These are phyloP conservation scores for Phytophthora vignae DNA, from an alignment of 352 stramenopile genomes.

Conservation along the genomic window DNA sequence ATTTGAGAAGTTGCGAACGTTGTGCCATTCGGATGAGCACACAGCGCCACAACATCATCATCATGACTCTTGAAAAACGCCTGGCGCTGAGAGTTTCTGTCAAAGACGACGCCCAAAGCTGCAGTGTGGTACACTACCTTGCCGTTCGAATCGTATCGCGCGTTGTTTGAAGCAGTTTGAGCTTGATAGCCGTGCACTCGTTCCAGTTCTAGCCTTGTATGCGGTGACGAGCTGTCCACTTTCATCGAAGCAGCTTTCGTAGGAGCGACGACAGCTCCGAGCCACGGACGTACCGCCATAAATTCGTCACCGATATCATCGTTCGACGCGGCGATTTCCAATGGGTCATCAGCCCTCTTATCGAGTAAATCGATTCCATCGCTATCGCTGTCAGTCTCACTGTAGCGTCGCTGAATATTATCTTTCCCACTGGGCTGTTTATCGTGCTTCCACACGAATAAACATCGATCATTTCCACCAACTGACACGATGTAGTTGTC, in stretches of 20 bases:
- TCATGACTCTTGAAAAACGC: slow-evolving; percentile 74
- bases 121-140: slow-evolving; percentile 85
- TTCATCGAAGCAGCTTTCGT: slow-evolving; percentile 52
- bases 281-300: slow-evolving; percentile 91
- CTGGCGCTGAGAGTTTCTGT: slow-evolving; percentile 52
- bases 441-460: slow-evolving; percentile 80
- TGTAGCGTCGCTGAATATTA: slow-evolving; percentile 10
- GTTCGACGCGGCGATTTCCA: slow-evolving; percentile 33
- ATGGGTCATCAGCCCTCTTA: slow-evolving; percentile 37
- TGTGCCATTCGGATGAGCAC: slow-evolving; percentile 74
- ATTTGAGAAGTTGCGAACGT: slow-evolving; percentile 91
- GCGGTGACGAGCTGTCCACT: slow-evolving; percentile 40
- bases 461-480: slow-evolving; percentile 81
- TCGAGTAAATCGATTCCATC: slow-evolving; percentile 18
- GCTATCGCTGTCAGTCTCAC: slow-evolving; percentile 13
- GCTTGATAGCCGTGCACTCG: slow-evolving; percentile 83
- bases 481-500: slow-evolving; percentile 75
- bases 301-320: slow-evolving; percentile 87
- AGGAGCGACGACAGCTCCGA: slow-evolving; percentile 84
- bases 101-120: slow-evolving; percentile 77
- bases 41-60: slow-evolving; percentile 88
- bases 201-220: slow-evolving; percentile 62
- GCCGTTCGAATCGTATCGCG: slow-evolving; percentile 59
- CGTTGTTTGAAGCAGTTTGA: slow-evolving; percentile 83
- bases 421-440: slow-evolving; percentile 19